Evolutionary conservation across 306 rosid species (phyloP).

Genomic region (Prunus dulcis): DNA sequence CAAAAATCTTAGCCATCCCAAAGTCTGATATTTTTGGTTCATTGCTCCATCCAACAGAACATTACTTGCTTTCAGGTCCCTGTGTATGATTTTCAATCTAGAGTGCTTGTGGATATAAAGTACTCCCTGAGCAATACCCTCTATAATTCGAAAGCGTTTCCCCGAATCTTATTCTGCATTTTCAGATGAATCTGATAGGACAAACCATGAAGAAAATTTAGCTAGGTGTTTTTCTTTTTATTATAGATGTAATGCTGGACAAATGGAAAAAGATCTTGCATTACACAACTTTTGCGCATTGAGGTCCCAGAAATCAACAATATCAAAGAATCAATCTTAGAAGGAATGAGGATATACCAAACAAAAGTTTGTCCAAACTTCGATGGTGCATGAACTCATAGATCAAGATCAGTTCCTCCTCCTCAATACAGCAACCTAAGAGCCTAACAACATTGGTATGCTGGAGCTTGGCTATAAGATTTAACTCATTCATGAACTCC

Average conservation of each 20-base stretch:
- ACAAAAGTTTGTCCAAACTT: neutral
- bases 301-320: too few relatives aligned
- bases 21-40: constrained; percentile 23
- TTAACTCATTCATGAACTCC: too few relatives aligned
- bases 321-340: too few relatives aligned
- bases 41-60: constrained; percentile 14
- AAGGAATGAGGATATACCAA: neutral
- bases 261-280: too few relatives aligned
- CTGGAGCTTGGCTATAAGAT: too few relatives aligned
- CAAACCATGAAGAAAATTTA: neutral
- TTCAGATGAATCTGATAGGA: neutral
- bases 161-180: constrained; percentile 22
- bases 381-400: neutral
- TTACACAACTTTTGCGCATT: neutral
- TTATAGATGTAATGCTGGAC: too few relatives aligned
- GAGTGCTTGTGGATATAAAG: too few relatives aligned
- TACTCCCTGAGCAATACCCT: too few relatives aligned
- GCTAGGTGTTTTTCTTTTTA: too few relatives aligned
- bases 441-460: too few relatives aligned
- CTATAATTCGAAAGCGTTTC: neutral
- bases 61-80: constrained; percentile 28
- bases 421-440: neutral
- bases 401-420: neutral
- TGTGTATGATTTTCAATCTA: too few relatives aligned
- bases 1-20: constrained; percentile 24